Conservation (phyloP, 2,329 filamentous ascomycete species). For the Exophiala mesophila region DNA sequence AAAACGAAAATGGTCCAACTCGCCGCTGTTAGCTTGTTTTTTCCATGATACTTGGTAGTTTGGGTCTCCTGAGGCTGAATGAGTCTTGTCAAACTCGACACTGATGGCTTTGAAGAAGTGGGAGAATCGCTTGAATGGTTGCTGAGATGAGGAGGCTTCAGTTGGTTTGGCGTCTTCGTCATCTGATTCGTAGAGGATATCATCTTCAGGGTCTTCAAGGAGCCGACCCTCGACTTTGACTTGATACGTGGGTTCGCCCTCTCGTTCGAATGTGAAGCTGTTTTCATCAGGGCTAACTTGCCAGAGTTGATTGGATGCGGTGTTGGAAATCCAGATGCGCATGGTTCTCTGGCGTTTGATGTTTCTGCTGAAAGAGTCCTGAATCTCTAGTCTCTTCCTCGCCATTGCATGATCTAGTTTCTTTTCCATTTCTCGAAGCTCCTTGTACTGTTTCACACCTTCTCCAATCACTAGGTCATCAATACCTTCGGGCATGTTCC, state of each 20-base stretch:
- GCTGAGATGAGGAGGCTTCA: conserved; percentile 28
- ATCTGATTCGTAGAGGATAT: conserved; percentile 47
- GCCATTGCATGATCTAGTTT: conserved; percentile 88
- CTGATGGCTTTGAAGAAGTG: conserved; percentile 50
- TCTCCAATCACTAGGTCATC: conserved; percentile 79
- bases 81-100: conserved; percentile 47
- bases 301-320: conserved; percentile 90
- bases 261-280: conserved; percentile 75
- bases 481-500: conserved; percentile 85
- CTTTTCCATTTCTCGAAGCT: conserved; percentile 80
- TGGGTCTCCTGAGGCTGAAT: conserved; percentile 39
- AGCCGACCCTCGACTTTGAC: conserved; percentile 89
- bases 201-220: conserved; percentile 63
- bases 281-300: conserved; percentile 68
- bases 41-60: conserved; percentile 69
- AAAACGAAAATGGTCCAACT: conserved; percentile 89
- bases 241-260: conserved; percentile 71
- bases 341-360: conserved; percentile 78
- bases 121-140: conserved; percentile 40
- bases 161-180: conserved; percentile 41
- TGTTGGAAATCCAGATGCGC: conserved; percentile 92
- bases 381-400: conserved; percentile 85
- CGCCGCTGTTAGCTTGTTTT: conserved; percentile 64
- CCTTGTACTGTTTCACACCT: conserved; percentile 74
- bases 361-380: conserved; percentile 71